Evolutionary conservation across 192 early-diverging fungal species (phyloP), one percentile per base, ranked within the genome.

Genomic region (Spizellomyces sp.): DNA sequence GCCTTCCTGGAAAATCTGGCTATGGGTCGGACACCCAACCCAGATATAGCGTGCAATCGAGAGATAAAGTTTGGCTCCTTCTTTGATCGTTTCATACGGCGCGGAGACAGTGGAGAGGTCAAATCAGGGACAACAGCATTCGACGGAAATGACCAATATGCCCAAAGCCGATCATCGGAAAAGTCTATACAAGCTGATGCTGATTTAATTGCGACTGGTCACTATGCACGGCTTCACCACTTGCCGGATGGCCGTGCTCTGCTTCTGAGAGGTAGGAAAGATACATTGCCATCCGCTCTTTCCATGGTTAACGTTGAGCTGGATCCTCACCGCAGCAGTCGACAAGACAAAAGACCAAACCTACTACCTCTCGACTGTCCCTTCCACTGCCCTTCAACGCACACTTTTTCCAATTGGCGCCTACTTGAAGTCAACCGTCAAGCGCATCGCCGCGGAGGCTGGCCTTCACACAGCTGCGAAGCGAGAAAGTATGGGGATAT

Each of bases 51-150:
- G 7, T 99, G 96, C 76, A 99, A 99, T 73, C 79, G 81, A 6
- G 81, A 90, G 64, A 96, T 99, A 79, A 99, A 99, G 77, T 99
- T 99, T 85, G 95, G 95, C 36, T 86, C 87, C 5, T 81, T 99
- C 57, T 75, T 92, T n/a, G 78, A 92, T 1, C 78, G 83, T 15
- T 66, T 83, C 75, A 36, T 36, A 36, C 27, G 27, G 3, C 27
- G 27, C 27, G 27, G 3, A 36, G 3, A 36, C 27, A 36, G 27
- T 36, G 27, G 27, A 36, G 27, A 36, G 3, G 3, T 36, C 27
- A 36, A 36, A 36, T 3, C 3, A 36, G 27, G 27, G 27, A 36
- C 27, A 36, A 36, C 27, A 36, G 27, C 27, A 36, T 36, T 36
- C 1, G 27, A 36, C 1, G 15, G 50, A 48, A 41, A 47, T n/a